Conservation (phyloP, 768 basidiomycete genomes). For the Trametes cubensis region DNA sequence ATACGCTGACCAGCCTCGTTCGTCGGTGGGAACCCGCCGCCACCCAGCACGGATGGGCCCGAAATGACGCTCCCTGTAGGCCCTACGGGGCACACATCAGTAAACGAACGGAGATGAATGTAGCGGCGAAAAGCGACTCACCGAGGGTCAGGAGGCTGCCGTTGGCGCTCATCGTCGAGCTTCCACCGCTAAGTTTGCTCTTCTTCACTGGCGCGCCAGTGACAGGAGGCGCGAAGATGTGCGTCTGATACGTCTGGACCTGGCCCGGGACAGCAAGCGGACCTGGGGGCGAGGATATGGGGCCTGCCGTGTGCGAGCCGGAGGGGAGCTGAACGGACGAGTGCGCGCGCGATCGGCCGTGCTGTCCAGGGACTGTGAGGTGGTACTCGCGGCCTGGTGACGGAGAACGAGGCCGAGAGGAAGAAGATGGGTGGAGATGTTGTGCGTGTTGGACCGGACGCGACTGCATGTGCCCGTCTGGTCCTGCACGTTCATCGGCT, state of each 20-base stretch:
- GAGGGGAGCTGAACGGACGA: constrained; percentile 25
- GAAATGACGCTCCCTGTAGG: constrained; percentile 31
- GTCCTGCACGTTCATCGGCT: constrained; percentile 35
- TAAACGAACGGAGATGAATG: not conserved
- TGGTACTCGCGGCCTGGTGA: constrained; percentile 21
- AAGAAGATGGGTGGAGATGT: constrained; percentile 21
- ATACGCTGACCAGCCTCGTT: constrained; percentile 67
- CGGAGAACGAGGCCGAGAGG: constrained; percentile 28
- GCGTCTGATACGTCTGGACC: constrained; percentile 56
- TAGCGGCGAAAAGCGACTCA: constrained; percentile 3
- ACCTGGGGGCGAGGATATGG: constrained; percentile 28
- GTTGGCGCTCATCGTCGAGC: constrained; percentile 20
- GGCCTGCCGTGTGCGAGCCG: constrained; percentile 13
- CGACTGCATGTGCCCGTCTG: constrained; percentile 29
- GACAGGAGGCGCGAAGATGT: constrained; percentile 73
- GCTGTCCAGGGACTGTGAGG: constrained; percentile 24
- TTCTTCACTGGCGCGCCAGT: constrained; percentile 76
- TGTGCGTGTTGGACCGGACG: constrained; percentile 35
- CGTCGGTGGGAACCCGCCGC: constrained; percentile 37
- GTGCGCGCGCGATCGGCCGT: constrained; percentile 24
- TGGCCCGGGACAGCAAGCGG: constrained; percentile 41
- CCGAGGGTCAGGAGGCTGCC: constrained; percentile 31
- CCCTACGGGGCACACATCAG: constrained; percentile 16
- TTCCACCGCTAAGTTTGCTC: constrained; percentile 39
- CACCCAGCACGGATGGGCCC: constrained; percentile 29